These are phyloP conservation scores for Priceomyces fermenticarens DNA, from an alignment of 805 yeast species.

Conservation along the genomic window DNA sequence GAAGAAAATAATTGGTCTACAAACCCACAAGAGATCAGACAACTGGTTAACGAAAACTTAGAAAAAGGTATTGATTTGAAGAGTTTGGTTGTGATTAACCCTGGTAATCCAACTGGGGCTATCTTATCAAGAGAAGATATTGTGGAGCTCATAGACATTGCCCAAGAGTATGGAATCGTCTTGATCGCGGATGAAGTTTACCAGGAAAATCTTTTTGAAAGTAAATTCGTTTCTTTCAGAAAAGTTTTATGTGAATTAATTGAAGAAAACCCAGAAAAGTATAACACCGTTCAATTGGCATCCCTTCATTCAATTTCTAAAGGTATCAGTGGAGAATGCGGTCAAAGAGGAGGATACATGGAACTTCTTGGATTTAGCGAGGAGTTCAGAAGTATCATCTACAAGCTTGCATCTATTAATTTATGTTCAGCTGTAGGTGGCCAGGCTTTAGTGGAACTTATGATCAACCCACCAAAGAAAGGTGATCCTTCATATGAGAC, in stretches of 20 bases:
- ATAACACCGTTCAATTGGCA: constrained; percentile 77
- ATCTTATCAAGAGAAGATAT: constrained; percentile 65
- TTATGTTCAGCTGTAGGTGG: constrained; percentile 95
- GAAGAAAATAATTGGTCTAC: constrained; percentile 86
- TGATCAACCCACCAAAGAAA: constrained; percentile 84
- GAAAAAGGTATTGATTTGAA: constrained; percentile 60
- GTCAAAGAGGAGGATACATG: constrained; percentile 99
- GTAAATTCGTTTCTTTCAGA: constrained; percentile 81
- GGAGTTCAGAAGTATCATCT: constrained; percentile 66
- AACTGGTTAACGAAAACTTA: constrained; percentile 46
- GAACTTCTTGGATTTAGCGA: constrained; percentile 79
- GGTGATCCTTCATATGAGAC: constrained; percentile 74
- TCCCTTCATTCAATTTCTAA: constrained; percentile 97
- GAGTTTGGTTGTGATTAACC: constrained; percentile 89
- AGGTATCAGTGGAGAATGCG: constrained; percentile 98
- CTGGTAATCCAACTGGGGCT: constrained; percentile 98
- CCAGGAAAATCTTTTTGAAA: constrained; percentile 85
- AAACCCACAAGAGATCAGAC: constrained; percentile 60
- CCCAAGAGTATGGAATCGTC: constrained; percentile 81
- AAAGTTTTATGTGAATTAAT: constrained; percentile 70
- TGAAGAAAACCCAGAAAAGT: constrained; percentile 48
- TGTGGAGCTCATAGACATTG: constrained; percentile 67
- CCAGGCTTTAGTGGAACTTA: constrained; percentile 87
- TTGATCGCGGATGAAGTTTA: constrained; percentile 97
- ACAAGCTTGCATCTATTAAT: constrained; percentile 86